A percentile compares a stretch with the other conserved stretches of the same genome.
Evolutionary conservation across 2,329 filamentous ascomycete genomes (phyloP).

Genomic region (Lizonia empirigonia): DNA sequence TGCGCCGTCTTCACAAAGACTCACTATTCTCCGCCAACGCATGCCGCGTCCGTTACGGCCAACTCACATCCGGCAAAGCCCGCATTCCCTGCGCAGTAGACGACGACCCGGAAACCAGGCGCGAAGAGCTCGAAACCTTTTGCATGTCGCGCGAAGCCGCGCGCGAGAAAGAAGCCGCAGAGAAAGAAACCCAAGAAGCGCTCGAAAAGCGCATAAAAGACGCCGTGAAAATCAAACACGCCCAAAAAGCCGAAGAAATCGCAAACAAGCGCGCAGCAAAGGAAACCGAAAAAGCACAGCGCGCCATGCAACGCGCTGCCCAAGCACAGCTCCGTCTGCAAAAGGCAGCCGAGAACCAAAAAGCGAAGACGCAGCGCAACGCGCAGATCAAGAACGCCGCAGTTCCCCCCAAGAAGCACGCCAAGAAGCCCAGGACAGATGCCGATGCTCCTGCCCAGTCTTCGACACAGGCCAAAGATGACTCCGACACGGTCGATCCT

Average conservation of each 20-base stretch:
- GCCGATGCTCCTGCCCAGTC: neutral
- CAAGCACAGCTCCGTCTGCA: slow-evolving; percentile 25
- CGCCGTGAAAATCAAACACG: slow-evolving; percentile 23
- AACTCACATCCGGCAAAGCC: slow-evolving; percentile 52
- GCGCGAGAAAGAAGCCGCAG: slow-evolving; percentile 29
- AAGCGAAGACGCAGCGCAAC: slow-evolving; percentile 23
- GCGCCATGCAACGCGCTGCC: slow-evolving; percentile 30
- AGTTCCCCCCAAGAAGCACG: slow-evolving; percentile 1
- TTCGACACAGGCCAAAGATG: slow-evolving; percentile 10
- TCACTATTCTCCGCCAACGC: slow-evolving; percentile 55
- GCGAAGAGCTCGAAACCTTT: slow-evolving; percentile 34
- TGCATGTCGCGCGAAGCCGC: slow-evolving; percentile 25
- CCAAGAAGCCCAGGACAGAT: neutral
- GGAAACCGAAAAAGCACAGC: slow-evolving; percentile 26
- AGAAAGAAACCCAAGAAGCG: slow-evolving; percentile 21
- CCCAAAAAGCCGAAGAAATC: slow-evolving; percentile 32
- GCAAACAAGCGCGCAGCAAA: slow-evolving; percentile 24
- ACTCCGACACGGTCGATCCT: slow-evolving; percentile 30
- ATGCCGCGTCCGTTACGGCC: slow-evolving; percentile 52
- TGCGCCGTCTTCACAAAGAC: slow-evolving; percentile 47
- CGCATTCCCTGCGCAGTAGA: slow-evolving; percentile 53
- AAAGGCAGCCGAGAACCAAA: slow-evolving; percentile 22
- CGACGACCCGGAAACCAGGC: slow-evolving; percentile 48
- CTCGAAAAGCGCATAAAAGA: slow-evolving; percentile 26
- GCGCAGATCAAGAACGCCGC: slow-evolving; percentile 24